Conservation (phyloP, 371 early-diverging fungal genomes). For the Circinella umbellata region DNA sequence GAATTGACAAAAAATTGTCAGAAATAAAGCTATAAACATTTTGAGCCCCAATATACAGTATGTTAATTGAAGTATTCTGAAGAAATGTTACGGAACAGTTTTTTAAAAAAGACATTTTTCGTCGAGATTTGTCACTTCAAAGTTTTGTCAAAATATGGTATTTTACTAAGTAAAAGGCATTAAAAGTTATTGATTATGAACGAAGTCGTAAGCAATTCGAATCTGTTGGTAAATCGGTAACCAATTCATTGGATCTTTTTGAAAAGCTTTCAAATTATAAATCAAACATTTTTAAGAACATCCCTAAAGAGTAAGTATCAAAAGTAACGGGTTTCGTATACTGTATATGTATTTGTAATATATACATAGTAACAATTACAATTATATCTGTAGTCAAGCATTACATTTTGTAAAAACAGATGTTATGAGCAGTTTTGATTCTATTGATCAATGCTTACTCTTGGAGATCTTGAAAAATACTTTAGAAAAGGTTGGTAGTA, state of each 20-base stretch:
- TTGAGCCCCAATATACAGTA: too few species aligned
- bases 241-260: neutral
- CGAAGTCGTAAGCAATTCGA: neutral
- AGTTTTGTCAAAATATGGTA: too few species aligned
- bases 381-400: neutral
- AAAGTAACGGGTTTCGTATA: too few species aligned
- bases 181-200: neutral
- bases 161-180: too few species aligned
- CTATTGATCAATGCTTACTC: slow-evolving; percentile 73
- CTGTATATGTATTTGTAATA: too few species aligned
- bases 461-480: slow-evolving; percentile 58
- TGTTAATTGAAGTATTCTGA: too few species aligned
- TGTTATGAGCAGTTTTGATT: slow-evolving; percentile 78
- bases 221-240: slow-evolving; percentile 1
- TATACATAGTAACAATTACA: neutral
- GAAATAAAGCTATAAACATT: too few species aligned
- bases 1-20: too few species aligned
- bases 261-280: neutral
- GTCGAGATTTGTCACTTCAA: too few species aligned
- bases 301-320: neutral
- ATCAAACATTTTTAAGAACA: neutral
- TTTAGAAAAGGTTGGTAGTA: slow-evolving; percentile 47
- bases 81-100: too few species aligned
- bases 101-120: too few species aligned
- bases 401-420: slow-evolving; percentile 87